Conservation (phyloP, 2,329 filamentous ascomycete species). For the Colletotrichum paranaense region DNA sequence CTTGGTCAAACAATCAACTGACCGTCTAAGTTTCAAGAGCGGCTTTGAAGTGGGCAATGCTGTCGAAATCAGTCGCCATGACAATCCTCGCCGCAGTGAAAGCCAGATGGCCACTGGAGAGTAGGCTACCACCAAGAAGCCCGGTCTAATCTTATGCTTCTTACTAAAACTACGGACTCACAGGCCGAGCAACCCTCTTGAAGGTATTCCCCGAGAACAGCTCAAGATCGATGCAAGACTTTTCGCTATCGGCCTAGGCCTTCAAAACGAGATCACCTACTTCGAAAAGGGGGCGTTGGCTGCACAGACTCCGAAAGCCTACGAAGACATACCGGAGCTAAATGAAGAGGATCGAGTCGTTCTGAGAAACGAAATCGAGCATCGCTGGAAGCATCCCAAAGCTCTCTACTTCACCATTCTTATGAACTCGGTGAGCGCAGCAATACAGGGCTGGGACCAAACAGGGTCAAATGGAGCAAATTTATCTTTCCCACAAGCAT, state of each 20-base stretch:
- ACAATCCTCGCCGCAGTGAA: neutral
- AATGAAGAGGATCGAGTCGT: slow-evolving; percentile 53
- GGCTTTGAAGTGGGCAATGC: neutral
- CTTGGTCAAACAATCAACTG: neutral
- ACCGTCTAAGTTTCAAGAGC: neutral
- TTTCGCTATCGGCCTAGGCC: slow-evolving; percentile 60
- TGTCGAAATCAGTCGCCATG: neutral
- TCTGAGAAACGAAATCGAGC: slow-evolving; percentile 56
- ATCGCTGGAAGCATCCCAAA: slow-evolving; percentile 62
- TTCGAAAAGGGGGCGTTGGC: slow-evolving; percentile 59
- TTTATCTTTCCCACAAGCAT: slow-evolving; percentile 56
- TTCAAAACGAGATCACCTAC: slow-evolving; percentile 55
- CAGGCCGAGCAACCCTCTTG: slow-evolving; percentile 44
- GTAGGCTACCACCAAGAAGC: neutral
- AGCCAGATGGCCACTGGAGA: neutral
- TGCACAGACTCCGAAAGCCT: slow-evolving; percentile 61
- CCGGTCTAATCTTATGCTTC: neutral
- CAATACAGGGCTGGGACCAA: slow-evolving; percentile 64
- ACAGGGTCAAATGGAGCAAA: slow-evolving; percentile 62
- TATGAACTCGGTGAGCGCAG: slow-evolving; percentile 64
- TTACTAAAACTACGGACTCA: neutral
- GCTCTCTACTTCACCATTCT: slow-evolving; percentile 60
- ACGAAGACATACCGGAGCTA: slow-evolving; percentile 59
- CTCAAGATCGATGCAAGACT: slow-evolving; percentile 60
- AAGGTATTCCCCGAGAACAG: slow-evolving; percentile 62